Base-by-base conservation (phyloP, 164 flowering plant species). In the Warburgia ugandensis region DNA sequence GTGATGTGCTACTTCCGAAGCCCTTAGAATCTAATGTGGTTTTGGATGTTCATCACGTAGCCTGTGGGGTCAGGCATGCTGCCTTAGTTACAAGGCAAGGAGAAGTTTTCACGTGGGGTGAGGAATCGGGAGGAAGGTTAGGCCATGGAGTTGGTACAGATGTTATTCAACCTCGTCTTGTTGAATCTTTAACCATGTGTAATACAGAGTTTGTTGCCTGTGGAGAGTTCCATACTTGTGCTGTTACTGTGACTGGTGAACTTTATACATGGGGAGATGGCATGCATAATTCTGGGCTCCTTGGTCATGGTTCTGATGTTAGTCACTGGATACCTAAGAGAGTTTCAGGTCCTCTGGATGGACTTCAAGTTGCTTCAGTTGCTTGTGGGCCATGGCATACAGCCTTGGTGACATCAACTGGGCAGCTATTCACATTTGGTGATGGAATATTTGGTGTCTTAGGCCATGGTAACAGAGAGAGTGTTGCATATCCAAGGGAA, bases 311-410 rank as follows among this genome's bases (percentile, higher is more conserved):
- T 48, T 56, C 63, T 41, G 59, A 64, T 45, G 53, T 54, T 22
- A 61, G 73, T 42, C 73, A 69, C 46, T 69, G 73, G 73, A 65
- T 69, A 61, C 73, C 73, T 0, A 69, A 69, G 55, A 54, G 73
- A 55, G 64, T 69, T 36, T 49, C 69, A n/a, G 73, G 73, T 42
- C 69, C 69, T 21, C 13, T 69, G 36, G 73, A 69, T 16, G 73
- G 73, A 59, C 63, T 69, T 32, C 69, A 61, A 46, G 58, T 69
- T 65, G 69, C 67, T 46, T 54, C 63, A 40, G 66, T 69, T 28
- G 23, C 61, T 29, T 69, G 73, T 61, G 73, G 73, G 16, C 63
- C 73, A 39, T 69, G 73, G 73, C 73, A 69, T 59, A 61, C 73
- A 10, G 73, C 69, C 38, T 55, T 69, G 48, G 22, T 69, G 14